Evolutionary conservation across 805 yeast species (phyloP), one percentile per base, ranked within the genome.

Genomic region (Teunomyces panamensis): DNA sequence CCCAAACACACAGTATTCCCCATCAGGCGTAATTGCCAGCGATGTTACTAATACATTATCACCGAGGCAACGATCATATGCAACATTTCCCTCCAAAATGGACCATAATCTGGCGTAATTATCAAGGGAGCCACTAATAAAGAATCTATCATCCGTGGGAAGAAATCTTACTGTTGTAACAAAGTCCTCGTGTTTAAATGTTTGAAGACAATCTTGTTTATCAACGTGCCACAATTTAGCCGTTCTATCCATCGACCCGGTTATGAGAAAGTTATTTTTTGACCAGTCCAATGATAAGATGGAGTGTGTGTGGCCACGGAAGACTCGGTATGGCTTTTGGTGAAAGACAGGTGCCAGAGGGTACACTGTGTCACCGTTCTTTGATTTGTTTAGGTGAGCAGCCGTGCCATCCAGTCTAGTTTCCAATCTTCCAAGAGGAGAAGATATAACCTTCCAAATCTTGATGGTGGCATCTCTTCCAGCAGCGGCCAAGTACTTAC

Each of bases 231-330:
- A 91, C 42, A 91, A 68, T 53, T 80, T 79, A 2, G 83, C 96
- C 0, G 95, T 85, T 52, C 80, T 78, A 65, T 91, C 98, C 85
- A 87, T 86, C 1, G 96, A 86, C 3, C 94, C 84, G 0, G 94
- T 76, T 1, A 89, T 62, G 28, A 92, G 62, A 56, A 91, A 91
- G 60, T 85, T 85, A 65, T 89, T 90, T 56, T 84, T 85, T 44
- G 95, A 85, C 97, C 97, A 91, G 57, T 87, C 88, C 30, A 91
- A 59, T 9, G 87, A 80, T n/a, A 89, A 63, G 11, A 92, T 75
- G 49, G 89, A 86, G 41, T 78, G 79, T 0, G 78, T 64, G 64
- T 92, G 97, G 13, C 87, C 94, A 36, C 62, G 65, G 51, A 81
- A 85, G 10, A 75, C 75, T 28, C 79, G 73, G 11, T 74, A 61